Evolutionary conservation across 2,329 filamentous ascomycete species (phyloP), one percentile per base, ranked within the genome.

Genomic region (Monosporascus ibericus): DNA sequence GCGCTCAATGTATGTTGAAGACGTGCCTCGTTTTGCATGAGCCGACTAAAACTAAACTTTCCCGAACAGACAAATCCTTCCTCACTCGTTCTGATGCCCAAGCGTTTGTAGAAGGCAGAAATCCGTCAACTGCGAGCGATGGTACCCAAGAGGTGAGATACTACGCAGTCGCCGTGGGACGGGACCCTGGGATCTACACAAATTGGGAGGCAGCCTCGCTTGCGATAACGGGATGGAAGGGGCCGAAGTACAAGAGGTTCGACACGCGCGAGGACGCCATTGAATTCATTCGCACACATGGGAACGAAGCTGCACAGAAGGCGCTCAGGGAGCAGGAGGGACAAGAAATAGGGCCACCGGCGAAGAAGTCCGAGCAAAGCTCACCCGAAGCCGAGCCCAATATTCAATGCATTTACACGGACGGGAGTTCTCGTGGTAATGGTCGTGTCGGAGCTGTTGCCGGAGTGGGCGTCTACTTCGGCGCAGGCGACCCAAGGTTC

Each of bases 1-100:
- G 85, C 20, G 86, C 87, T 52, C 70, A 79, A 37, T 90, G 87
- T 90, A 74, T 69, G 86, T 80, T 11, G 47, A 36, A 30, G 53
- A 59, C n/a, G 44, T 14, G 11, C 49, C 44, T 39, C 48, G 22
- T 38, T 9, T 51, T 30, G 6, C n/a, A 47, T 18, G 47, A 18
- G 22, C 49, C 6, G 34, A 48, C 47, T 37, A 44, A 54, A 30
- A 47, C 55, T 58, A 25, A 54, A 25, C 39, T 49, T 48, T 39
- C 22, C n/a, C 50, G 20, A 40, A 25, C 55, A 94, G 90, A 88
- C 75, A 92, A 94, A 72, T 90, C 87, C 1, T 96, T 96, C 65
- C 72, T 77, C 9, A 83, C 80, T 0, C 74, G 79, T 53, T 79
- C 85, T 56, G 90, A 96, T 54, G 92, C 92, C n/a, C 80, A 88